Percentiles rank a stretch among this genome's conserved stretches.
Conservation (phyloP, 108 stramenopile species). For the Aureococcus anophagefferens region DNA sequence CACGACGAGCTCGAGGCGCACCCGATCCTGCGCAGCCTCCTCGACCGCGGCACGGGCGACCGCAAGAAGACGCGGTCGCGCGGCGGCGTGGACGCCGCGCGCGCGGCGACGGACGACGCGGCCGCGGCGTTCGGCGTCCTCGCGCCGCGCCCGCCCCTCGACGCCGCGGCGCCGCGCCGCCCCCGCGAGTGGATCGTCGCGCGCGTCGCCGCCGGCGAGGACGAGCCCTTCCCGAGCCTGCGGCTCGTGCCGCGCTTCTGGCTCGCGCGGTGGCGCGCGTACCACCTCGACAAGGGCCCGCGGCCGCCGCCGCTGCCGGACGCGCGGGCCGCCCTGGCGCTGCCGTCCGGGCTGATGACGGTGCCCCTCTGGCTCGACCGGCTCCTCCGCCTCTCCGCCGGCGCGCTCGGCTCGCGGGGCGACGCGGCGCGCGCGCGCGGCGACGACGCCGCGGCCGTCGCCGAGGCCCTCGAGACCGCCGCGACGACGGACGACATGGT, state of each 20-base stretch:
- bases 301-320: background rate
- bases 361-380: no score
- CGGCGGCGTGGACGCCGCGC: no score
- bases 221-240: background rate
- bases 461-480: background rate
- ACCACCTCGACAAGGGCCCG: background rate
- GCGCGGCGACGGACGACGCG: no score
- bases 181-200: no score
- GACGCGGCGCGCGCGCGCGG: background rate
- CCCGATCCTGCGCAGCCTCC: background rate
- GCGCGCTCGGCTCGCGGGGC: no score
- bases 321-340: background rate
- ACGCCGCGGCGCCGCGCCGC: no score
- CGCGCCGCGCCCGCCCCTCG: no score
- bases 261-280: background rate
- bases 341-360: no score
- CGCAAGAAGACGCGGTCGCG: no score
- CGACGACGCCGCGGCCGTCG: background rate
- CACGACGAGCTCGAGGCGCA: background rate
- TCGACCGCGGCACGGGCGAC: background rate
- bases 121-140: no score
- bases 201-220: no score
- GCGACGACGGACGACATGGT: background rate
- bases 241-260: background rate
- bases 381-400: no score